These are phyloP conservation scores for Fusarium anguioides DNA, from an alignment of 2,329 filamentous ascomycete genomes.

Conservation along the genomic window DNA sequence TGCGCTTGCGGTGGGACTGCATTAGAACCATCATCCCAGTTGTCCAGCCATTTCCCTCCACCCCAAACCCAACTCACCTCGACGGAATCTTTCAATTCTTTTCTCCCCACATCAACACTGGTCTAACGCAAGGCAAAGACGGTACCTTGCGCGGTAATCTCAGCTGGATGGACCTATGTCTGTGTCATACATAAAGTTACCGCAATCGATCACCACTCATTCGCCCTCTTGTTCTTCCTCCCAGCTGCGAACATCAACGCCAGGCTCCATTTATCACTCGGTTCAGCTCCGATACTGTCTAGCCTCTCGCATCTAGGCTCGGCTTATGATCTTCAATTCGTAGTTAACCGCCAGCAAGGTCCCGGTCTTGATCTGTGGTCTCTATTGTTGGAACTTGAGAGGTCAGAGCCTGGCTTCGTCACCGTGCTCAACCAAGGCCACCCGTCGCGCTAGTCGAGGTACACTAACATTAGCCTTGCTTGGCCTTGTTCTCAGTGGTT, in stretches of 20 bases:
- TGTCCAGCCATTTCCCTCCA: conserved; percentile 27
- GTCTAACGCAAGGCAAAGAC: conserved; percentile 20
- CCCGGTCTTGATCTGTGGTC: conserved; percentile 40
- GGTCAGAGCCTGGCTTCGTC: conserved; percentile 40
- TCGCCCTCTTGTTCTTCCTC: conserved; percentile 7
- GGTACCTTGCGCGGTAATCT: conserved; percentile 41
- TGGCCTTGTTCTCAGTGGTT: conserved; percentile 38
- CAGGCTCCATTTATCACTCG: conserved; percentile 12
- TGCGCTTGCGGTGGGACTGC: conserved; percentile 31
- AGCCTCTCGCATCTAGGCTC: conserved; percentile 17
- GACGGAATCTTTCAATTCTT: conserved; percentile 30
- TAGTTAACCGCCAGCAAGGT: conserved; percentile 25
- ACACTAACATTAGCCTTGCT: conserved; percentile 37
- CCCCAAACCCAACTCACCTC: conserved; percentile 24
- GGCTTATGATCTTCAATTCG: conserved; percentile 18
- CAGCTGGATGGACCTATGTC: conserved; percentile 26
- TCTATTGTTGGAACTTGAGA: conserved; percentile 28
- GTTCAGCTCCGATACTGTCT: conserved; percentile 22
- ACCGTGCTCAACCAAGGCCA: conserved; percentile 39
- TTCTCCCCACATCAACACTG: conserved; percentile 35
- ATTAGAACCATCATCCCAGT: conserved; percentile 34
- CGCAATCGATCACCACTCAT: conserved; percentile 20
- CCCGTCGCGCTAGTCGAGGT: conserved; percentile 38
- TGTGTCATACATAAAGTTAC: conserved; percentile 34
- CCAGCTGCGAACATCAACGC: conserved; percentile 31